Evolutionary conservation across 2,329 filamentous ascomycete genomes (phyloP), one percentile per base, ranked within the genome.

Genomic region (Ceratocystis diversiconidia): DNA sequence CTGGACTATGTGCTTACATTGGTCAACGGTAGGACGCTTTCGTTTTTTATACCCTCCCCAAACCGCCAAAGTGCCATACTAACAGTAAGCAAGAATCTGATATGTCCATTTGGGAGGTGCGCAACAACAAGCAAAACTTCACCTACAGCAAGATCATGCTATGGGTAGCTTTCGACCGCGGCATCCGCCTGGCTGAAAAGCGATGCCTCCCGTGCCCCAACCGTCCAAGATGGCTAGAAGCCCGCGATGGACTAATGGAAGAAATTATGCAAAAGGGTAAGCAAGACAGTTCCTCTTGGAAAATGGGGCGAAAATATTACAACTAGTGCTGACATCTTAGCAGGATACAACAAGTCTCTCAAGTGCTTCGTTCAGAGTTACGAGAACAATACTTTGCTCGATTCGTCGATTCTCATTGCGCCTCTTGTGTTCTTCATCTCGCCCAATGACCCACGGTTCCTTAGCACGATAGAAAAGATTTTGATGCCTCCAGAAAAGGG

Each of bases 21-120:
- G 64, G 81, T 85, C 72, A 75, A 85, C 66, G 76, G 83, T 79
- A 74, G 75, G 71, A 68, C 10, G 0, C 36, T 41, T 41, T 41
- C 8, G 3, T 15, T 41, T 1, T 41, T 41, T 41, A 32, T 10
- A 52, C n/a, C 1, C 4, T 2, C 5, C 48, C n/a, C 48, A 52
- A 22, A 52, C 3, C 8, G 3, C 48, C 28, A 4, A 12, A 30
- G 15, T 57, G 1, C 22, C 12, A 64, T 41, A 28, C 65, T 70
- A 66, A 72, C 61, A 4, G 12, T 19, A 43, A n/a, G 6, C 6
- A 60, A 81, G 79, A 85, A 55, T 83, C 84, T 12, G 88, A 92
- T 71, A 90, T 90, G 87, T 90, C 86, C 2, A 92, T 91, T 70
- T 91, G 88, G 88, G 88, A 92, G 73, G 87, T 90, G 5, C 82